phyloP scores from a whole-genome alignment of 2,329 filamentous ascomycete genomes.

The Trichoderma arundinaceum region DNA sequence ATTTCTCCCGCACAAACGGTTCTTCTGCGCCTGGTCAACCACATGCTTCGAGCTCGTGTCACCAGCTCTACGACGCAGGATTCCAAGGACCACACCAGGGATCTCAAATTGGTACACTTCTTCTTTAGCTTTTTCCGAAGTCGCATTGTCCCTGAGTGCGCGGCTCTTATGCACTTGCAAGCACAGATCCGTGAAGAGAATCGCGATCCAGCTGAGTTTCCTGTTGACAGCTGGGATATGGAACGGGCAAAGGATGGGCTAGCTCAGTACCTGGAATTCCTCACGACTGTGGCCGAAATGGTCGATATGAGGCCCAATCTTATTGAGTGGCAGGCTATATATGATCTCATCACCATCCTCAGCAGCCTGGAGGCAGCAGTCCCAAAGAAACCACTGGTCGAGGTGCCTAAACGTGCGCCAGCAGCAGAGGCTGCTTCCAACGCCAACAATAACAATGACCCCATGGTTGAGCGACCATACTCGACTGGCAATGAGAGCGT shows the following conservation, averaged over 20 bases:
- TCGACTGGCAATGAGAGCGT: slow-evolving; percentile 41
- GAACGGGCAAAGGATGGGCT: slow-evolving; percentile 94
- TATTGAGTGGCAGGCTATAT: slow-evolving; percentile 89
- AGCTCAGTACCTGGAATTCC: slow-evolving; percentile 92
- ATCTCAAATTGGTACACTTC: slow-evolving; percentile 76
- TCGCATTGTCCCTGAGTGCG: slow-evolving; percentile 91
- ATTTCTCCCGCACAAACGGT: slow-evolving; percentile 95
- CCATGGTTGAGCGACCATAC: slow-evolving; percentile 69
- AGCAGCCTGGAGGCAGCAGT: slow-evolving; percentile 88
- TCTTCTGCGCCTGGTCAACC: slow-evolving; percentile 86
- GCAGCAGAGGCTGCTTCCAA: slow-evolving; percentile 35
- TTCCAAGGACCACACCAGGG: slow-evolving; percentile 59
- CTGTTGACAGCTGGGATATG: slow-evolving; percentile 96
- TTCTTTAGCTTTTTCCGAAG: slow-evolving; percentile 91
- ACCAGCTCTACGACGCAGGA: slow-evolving; percentile 52
- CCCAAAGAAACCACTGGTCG: slow-evolving; percentile 75
- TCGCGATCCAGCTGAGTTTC: slow-evolving; percentile 83
- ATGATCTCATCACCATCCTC: slow-evolving; percentile 85
- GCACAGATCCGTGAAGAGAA: slow-evolving; percentile 82
- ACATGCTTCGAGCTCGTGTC: slow-evolving; percentile 74
- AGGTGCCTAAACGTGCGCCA: slow-evolving; percentile 44
- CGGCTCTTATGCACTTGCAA: slow-evolving; percentile 92
- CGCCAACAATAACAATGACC: slow-evolving; percentile 39
- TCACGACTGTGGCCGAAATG: slow-evolving; percentile 86
- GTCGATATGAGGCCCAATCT: slow-evolving; percentile 81